Conservation (phyloP, 352 stramenopile genomes). For the Discostella stelligera region DNA sequence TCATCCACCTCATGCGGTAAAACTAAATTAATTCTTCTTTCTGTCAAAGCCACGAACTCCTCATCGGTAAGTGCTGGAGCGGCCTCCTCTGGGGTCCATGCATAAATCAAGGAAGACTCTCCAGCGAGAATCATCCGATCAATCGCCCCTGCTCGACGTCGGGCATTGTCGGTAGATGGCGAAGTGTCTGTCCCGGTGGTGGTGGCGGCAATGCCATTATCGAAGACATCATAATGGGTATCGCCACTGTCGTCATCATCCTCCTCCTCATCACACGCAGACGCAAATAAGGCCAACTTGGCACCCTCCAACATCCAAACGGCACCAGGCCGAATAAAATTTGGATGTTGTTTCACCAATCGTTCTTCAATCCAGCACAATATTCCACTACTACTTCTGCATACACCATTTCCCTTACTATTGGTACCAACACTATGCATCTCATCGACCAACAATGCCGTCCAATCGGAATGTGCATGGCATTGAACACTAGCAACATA, state of each 20-base stretch:
- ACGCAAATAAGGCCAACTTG: slow-evolving; percentile 37
- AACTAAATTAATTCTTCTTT: slow-evolving; percentile 25
- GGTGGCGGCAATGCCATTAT: not conserved
- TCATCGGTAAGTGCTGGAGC: slow-evolving; percentile 19
- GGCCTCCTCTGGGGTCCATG: slow-evolving; percentile 53
- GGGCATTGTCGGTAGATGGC: slow-evolving; percentile 17
- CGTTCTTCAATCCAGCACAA: slow-evolving; percentile 46
- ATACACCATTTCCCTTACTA: not conserved
- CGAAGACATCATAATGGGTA: too few relatives aligned
- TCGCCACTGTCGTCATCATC: slow-evolving; percentile 13
- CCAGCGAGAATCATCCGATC: slow-evolving; percentile 48
- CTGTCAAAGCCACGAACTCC: slow-evolving; percentile 33
- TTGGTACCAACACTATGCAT: slow-evolving; percentile 14
- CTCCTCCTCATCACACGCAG: slow-evolving; percentile 17
- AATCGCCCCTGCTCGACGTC: slow-evolving; percentile 12
- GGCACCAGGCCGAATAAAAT: slow-evolving; percentile 34
- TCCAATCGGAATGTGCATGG: slow-evolving; percentile 51
- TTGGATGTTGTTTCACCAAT: slow-evolving; percentile 40
- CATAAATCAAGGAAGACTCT: slow-evolving; percentile 41
- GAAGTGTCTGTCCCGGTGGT: slow-evolving; percentile 18
- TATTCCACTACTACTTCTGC: slow-evolving; percentile 13
- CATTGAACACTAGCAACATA: slow-evolving; percentile 41
- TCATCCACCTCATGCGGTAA: not conserved
- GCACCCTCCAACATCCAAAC: slow-evolving; percentile 49
- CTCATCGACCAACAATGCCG: slow-evolving; percentile 40